Percentiles rank a stretch among this genome's conserved stretches.
phyloP scores from a whole-genome alignment of 2,329 filamentous ascomycete species.

The Geosmithia putterillii region DNA sequence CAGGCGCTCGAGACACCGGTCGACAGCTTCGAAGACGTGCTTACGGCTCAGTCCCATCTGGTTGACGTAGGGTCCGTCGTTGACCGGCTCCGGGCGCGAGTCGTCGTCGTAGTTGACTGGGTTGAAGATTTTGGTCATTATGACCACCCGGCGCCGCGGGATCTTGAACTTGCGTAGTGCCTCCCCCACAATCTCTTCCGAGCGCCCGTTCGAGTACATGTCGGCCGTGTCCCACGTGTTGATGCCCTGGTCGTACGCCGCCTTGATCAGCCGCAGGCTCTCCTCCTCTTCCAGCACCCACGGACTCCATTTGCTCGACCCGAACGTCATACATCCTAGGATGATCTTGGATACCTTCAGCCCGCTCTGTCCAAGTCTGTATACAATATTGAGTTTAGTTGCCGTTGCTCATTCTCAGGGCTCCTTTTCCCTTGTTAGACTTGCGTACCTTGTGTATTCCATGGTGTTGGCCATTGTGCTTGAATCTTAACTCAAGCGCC shows the following conservation, averaged over 20 bases:
- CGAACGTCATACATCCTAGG: slow-evolving; percentile 22
- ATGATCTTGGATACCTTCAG: slow-evolving; percentile 28
- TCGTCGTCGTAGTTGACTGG: slow-evolving; percentile 28
- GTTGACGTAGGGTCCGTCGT: background rate
- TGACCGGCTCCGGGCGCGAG: background rate
- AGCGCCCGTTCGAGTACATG: slow-evolving; percentile 41
- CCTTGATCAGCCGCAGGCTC: slow-evolving; percentile 41
- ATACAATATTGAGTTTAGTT: background rate
- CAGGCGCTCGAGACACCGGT: slow-evolving; percentile 40
- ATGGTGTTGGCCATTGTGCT: slow-evolving; percentile 2
- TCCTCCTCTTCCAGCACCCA: slow-evolving; percentile 1
- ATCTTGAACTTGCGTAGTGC: slow-evolving; percentile 45
- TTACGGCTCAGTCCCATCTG: slow-evolving; percentile 36
- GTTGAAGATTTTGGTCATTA: slow-evolving; percentile 40
- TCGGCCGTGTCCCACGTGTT: slow-evolving; percentile 34
- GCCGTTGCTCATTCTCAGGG: background rate
- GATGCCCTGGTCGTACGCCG: slow-evolving; percentile 46
- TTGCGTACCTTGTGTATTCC: slow-evolving; percentile 10
- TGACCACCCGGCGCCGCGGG: slow-evolving; percentile 40
- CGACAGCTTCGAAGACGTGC: slow-evolving; percentile 52
- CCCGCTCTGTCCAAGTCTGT: slow-evolving; percentile 22
- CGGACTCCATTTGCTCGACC: slow-evolving; percentile 15
- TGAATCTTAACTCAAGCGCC: no score
- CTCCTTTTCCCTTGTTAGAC: slow-evolving; percentile 1
- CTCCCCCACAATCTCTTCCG: slow-evolving; percentile 41